Percentiles rank a stretch among this genome's conserved stretches.
These are phyloP conservation scores for Melocanna baccifera DNA, from an alignment of 176 grass and related monocot genomes.

Conservation along the genomic window DNA sequence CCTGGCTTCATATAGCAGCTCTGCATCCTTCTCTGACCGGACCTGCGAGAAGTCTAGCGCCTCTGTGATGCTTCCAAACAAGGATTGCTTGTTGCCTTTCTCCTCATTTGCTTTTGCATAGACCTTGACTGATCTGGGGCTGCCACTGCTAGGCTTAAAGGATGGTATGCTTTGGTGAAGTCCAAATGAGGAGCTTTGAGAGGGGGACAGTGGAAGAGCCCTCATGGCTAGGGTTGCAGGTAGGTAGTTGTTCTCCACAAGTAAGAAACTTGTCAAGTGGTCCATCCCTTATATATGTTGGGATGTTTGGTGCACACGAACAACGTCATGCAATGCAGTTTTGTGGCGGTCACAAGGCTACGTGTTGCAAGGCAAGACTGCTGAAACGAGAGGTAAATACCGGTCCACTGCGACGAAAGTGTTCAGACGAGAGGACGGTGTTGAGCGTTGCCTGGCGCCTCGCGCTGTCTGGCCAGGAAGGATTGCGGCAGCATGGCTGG, in stretches of 20 bases:
- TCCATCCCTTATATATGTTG: conserved; percentile 5
- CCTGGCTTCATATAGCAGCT: conserved; percentile 79
- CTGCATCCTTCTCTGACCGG: conserved; percentile 76
- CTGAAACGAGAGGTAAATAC: conserved; percentile 36
- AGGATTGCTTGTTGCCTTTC: conserved; percentile 62
- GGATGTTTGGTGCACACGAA: neutral
- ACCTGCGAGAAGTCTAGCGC: conserved; percentile 93
- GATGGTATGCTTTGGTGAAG: conserved; percentile 3
- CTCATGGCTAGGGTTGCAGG: conserved; percentile 55
- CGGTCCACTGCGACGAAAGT: conserved; percentile 25
- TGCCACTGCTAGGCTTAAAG: conserved; percentile 11
- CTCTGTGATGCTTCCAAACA: conserved; percentile 79
- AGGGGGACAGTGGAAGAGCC: conserved; percentile 47
- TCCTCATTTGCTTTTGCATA: conserved; percentile 43
- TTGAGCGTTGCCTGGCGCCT: neutral
- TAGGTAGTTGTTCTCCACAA: neutral
- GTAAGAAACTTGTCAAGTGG: neutral
- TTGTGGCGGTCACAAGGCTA: conserved; percentile 44
- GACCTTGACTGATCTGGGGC: conserved; percentile 32
- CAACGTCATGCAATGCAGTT: neutral
- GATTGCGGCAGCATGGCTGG: conserved; percentile 18
- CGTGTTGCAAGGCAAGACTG: conserved; percentile 64
- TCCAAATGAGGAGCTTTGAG: conserved; percentile 49
- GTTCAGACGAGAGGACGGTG: conserved; percentile 17
- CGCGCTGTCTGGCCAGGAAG: conserved; percentile 36